Base-by-base conservation (phyloP, 345 rosid species). In the Rhodamnia argentea region DNA sequence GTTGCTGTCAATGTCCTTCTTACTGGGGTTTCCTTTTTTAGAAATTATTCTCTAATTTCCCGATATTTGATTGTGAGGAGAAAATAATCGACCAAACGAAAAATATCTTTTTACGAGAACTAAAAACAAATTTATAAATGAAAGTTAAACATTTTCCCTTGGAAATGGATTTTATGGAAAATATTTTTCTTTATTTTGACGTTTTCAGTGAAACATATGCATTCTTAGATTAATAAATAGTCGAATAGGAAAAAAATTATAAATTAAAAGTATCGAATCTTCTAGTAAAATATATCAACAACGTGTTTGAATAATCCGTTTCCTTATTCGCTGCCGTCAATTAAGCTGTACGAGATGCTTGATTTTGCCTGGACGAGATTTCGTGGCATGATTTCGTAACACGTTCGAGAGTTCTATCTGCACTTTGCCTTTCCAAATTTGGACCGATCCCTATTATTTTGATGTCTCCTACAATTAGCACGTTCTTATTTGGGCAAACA, bases 271-370 rank as follows among this genome's bases (percentile, higher is more conserved):
- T 1, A 16, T 64, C 12, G 13, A 18, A 32, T 32, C 5, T 62
- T 27, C 40, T 14, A 6, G 4, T 14, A 27, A 27, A 14, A 62
- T 13, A 62, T 62, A 27, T 27, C 37, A 60, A 27, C 18, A n/a
- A 3, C 4, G 15, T 60, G 4, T 27, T 13, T 60, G 10, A 27
- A 60, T n/a, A 60, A n/a, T 0, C 0, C 37, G 44, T 37, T 37
- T 37, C 40, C 3, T 37, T 62, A 27, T 27, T 62, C 1, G 0
- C 6, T 1, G 40, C 75, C 75, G 13, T 27, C 75, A 7, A 62
- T 27, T 27, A 62, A 62, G 0, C 27, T 4, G 22, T 20, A 27
- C 0, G 0, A 27, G 11, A 27, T 27, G 7, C 2, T 27, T 0
- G 10, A 37, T 62, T 2, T 62, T 27, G 20, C 3, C 53, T 12